phyloP scores from a whole-genome alignment of 2,329 filamentous ascomycete species.

The Fusarium bactridioides region DNA sequence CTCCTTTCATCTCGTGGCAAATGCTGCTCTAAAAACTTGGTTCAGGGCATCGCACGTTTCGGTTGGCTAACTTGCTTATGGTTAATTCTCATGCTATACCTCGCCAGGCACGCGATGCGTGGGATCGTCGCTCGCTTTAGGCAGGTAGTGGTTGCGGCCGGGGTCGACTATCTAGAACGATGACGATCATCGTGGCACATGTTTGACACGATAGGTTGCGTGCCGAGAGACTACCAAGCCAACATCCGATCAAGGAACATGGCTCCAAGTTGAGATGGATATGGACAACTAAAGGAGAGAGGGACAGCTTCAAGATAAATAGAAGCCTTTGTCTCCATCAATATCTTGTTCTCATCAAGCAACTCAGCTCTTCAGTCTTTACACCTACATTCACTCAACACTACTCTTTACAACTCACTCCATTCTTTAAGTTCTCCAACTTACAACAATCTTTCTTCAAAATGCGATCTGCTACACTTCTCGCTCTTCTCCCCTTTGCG shows the following conservation, averaged over 20 bases:
- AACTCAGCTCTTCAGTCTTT: constrained; percentile 29
- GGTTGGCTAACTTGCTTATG: constrained; percentile 15
- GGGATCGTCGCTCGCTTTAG: constrained; percentile 29
- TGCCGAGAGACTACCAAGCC: constrained; percentile 13
- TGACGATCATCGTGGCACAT: constrained; percentile 29
- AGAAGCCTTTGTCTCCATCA: constrained; percentile 3
- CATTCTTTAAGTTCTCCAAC: constrained; percentile 4
- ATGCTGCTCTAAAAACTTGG: background rate
- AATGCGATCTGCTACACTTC: constrained; percentile 46
- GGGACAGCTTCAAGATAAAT: constrained; percentile 23
- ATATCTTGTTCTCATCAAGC: constrained; percentile 7
- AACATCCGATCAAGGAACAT: background rate
- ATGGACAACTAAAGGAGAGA: background rate
- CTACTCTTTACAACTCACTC: constrained; percentile 14
- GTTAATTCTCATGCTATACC: constrained; percentile 31
- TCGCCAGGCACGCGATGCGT: background rate
- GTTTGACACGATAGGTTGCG: constrained; percentile 16
- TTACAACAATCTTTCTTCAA: constrained; percentile 24
- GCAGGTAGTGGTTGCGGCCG: constrained; percentile 24
- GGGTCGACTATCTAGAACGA: constrained; percentile 21
- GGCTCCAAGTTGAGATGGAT: background rate
- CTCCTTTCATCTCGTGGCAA: constrained; percentile 25
- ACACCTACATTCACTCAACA: constrained; percentile 15
- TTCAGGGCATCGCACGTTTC: background rate
- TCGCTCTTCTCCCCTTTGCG: constrained; percentile 45